Conservation (phyloP, 2,329 filamentous ascomycete genomes). For the Plectosphaerella plurivora region DNA sequence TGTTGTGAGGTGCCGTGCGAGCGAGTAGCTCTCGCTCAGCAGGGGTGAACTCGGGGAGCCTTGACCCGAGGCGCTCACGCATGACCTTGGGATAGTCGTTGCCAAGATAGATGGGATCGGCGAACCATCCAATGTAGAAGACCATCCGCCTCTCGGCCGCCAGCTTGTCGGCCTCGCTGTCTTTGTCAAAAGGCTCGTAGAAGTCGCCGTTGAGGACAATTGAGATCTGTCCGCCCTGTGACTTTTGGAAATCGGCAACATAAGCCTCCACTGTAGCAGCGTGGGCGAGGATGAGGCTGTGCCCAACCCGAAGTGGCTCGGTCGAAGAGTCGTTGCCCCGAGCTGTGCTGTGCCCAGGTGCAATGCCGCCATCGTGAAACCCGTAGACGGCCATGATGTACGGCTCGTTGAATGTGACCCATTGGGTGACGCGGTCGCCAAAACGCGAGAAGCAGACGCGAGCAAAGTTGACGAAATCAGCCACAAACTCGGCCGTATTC, state of each 20-base stretch:
- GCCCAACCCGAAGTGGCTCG: slow-evolving; percentile 29
- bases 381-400: slow-evolving; percentile 31
- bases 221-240: slow-evolving; percentile 25
- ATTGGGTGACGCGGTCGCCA: slow-evolving; percentile 28
- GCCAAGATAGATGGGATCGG: slow-evolving; percentile 28
- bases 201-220: slow-evolving; percentile 32
- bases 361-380: slow-evolving; percentile 27
- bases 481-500: slow-evolving; percentile 22
- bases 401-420: slow-evolving; percentile 35
- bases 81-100: slow-evolving; percentile 15
- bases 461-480: slow-evolving; percentile 31
- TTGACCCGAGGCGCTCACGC: slow-evolving; percentile 21
- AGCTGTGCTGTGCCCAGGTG: slow-evolving; percentile 23
- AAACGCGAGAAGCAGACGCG: slow-evolving; percentile 29
- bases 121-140: slow-evolving; percentile 34
- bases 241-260: slow-evolving; percentile 22
- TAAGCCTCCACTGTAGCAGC: slow-evolving; percentile 25
- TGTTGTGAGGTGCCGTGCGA: slow-evolving; percentile 15
- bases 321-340: slow-evolving; percentile 26
- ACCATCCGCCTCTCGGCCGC: slow-evolving; percentile 28
- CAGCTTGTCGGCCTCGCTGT: slow-evolving; percentile 17
- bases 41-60: slow-evolving; percentile 22
- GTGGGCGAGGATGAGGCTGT: slow-evolving; percentile 29
- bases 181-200: slow-evolving; percentile 29
- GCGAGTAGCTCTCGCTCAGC: slow-evolving; percentile 19